These are phyloP conservation scores for Panaeolus papilionaceus DNA, from an alignment of 768 basidiomycete species.

Conservation along the genomic window DNA sequence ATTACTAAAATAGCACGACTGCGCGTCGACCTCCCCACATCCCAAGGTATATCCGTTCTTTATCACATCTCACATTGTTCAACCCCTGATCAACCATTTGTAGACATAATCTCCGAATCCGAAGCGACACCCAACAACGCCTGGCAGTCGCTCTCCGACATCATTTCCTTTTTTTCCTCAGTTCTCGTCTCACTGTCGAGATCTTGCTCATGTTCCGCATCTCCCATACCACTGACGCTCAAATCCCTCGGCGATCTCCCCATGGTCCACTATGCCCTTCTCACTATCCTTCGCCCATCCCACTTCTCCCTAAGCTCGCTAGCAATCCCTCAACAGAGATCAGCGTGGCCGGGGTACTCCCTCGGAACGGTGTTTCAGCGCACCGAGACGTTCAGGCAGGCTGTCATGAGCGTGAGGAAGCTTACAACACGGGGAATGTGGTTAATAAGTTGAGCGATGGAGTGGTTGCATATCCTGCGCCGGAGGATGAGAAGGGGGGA, in stretches of 20 bases:
- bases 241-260: constrained; percentile 36
- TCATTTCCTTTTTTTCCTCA: constrained; percentile 30
- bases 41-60: constrained; percentile 26
- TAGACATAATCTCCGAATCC: constrained; percentile 31
- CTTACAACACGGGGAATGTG: constrained; percentile 36
- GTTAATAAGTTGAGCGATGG: constrained; percentile 35
- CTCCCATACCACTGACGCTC: constrained; percentile 32
- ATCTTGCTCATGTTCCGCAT: constrained; percentile 37
- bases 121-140: constrained; percentile 27
- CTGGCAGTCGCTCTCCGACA: constrained; percentile 33
- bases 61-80: not conserved
- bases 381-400: constrained; percentile 28
- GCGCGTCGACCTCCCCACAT: constrained; percentile 31
- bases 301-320: constrained; percentile 45
- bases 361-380: constrained; percentile 28
- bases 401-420: constrained; percentile 36
- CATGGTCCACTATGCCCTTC: constrained; percentile 44
- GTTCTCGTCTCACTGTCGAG: constrained; percentile 32
- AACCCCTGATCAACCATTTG: not conserved
- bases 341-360: constrained; percentile 34
- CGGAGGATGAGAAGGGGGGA: constrained; percentile 12
- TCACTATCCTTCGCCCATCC: constrained; percentile 37
- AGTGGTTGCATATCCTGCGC: constrained; percentile 25
- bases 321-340: constrained; percentile 47
- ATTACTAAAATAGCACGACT: constrained; percentile 25